These are phyloP conservation scores for Ustilago sp. DNA, from an alignment of 1,284 basidiomycete species.

Conservation along the genomic window DNA sequence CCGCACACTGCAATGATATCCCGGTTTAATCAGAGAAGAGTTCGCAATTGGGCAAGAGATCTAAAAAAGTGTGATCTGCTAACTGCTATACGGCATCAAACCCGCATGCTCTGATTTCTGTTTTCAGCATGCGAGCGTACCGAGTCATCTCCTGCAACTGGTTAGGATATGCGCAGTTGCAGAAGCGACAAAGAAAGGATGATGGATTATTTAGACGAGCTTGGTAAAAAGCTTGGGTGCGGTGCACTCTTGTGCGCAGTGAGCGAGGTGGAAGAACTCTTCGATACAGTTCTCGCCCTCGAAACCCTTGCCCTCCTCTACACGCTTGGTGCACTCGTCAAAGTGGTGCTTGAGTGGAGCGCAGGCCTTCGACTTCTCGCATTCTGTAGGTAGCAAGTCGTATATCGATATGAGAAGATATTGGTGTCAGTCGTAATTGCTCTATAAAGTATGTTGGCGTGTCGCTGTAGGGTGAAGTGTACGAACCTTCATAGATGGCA, in stretches of 20 bases:
- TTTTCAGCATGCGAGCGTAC: background rate
- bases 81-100: background rate
- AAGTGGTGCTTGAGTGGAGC: constrained; percentile 68
- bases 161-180: background rate
- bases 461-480: background rate
- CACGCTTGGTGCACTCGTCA: constrained; percentile 67
- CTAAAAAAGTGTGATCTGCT: background rate
- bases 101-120: too few relatives aligned
- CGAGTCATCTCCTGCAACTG: background rate
- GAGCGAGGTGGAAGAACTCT: constrained; percentile 67
- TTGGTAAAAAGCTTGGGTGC: constrained; percentile 65
- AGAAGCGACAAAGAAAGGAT: background rate
- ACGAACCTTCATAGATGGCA: constrained; percentile 60
- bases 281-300: constrained; percentile 68
- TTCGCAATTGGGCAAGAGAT: constrained; percentile 3
- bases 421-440: constrained; percentile 6
- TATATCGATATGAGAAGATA: background rate
- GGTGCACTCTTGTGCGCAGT: constrained; percentile 66
- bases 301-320: constrained; percentile 66
- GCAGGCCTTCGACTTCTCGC: constrained; percentile 67
- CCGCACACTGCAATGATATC: background rate
- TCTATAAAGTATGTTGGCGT: background rate
- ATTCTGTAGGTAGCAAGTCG: constrained; percentile 43
- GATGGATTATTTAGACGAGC: constrained; percentile 49
- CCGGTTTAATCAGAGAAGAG: background rate